Evolutionary conservation across 306 rosid species (phyloP), one percentile per base, ranked within the genome.

Genomic region (Castanopsis chinensis): DNA sequence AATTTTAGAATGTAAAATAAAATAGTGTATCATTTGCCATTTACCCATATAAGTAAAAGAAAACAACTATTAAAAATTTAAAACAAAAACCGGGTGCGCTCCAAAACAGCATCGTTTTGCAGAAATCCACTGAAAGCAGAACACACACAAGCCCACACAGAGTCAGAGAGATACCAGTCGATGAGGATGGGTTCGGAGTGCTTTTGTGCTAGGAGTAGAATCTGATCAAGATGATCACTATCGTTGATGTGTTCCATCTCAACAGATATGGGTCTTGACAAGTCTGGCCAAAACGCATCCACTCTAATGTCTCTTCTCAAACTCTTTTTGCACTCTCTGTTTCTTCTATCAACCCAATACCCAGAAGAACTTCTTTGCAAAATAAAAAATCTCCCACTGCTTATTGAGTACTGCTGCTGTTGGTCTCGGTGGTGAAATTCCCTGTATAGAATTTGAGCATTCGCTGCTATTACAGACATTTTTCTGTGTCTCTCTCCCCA

Each of bases 181-280:
- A 95, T 90, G 85, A 95, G 49, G 70, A 95, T 63, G 6, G 94
- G 92, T 17, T 91, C 87, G 11, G 94, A 89, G 6, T 80, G 81
- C 5, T 90, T 82, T 4, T 78, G 88, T 43, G 97, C 90, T 4
- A 28, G 81, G 61, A 74, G 19, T 5, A 94, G 86, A 85, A 94
- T 90, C 75, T 67, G 98, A 84, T 95, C 99, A 0, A 92, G 89
- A 0, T 92, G 96, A 12, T 90, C 94, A 57, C 75, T 72, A 79
- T 91, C 94, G 27, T 84, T 71, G 30, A 95, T 89, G 30, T 89
- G 49, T 65, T 89, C 95, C 97, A 91, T 73, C 72, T 84, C 98
- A 3, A 89, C 32, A 10, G 19, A 15, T 54, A 84, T 73, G 1
- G 97, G 92, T 73, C 79, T 83, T 20, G 93, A 91, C 30, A 85